phyloP scores from a whole-genome alignment of 164 flowering plant genomes.

The Kalanchoe fedtschenkoi region DNA sequence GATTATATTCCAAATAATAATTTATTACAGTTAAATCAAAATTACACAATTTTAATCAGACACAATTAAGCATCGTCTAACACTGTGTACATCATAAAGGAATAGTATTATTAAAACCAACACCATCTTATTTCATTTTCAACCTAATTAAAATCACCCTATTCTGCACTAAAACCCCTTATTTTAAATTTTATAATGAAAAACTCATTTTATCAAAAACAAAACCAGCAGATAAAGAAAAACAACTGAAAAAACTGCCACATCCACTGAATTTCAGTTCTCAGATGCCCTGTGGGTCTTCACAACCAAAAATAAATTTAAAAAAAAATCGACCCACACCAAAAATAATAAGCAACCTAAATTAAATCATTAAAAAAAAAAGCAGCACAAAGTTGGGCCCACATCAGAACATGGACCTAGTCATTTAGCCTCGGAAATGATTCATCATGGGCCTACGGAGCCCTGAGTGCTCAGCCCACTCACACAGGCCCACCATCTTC shows the following conservation, averaged over 20 bases:
- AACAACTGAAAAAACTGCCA: not conserved
- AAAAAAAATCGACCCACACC: not conserved
- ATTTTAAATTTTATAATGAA: too few species aligned
- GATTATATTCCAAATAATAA: too few species aligned
- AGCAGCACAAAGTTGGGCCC: too few species aligned
- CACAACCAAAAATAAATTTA: not conserved
- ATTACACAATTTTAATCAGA: too few species aligned
- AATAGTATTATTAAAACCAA: too few species aligned
- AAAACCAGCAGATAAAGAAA: not conserved
- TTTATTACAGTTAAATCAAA: too few species aligned
- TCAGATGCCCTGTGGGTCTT: not conserved
- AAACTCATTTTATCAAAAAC: too few species aligned
- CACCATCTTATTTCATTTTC: too few species aligned
- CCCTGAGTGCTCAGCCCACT: not conserved
- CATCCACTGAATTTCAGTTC: not conserved
- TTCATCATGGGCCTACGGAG: not conserved
- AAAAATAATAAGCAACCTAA: not conserved
- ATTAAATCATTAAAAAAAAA: not conserved
- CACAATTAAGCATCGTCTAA: too few species aligned
- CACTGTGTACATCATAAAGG: too few species aligned
- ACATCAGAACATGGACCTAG: not conserved
- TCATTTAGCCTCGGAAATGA: not conserved
- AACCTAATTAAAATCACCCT: too few species aligned
- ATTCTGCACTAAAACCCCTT: not conserved
- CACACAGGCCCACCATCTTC: not conserved